phyloP scores from a whole-genome alignment of 2,329 filamentous ascomycete genomes.

The Cordyceps cicadae region DNA sequence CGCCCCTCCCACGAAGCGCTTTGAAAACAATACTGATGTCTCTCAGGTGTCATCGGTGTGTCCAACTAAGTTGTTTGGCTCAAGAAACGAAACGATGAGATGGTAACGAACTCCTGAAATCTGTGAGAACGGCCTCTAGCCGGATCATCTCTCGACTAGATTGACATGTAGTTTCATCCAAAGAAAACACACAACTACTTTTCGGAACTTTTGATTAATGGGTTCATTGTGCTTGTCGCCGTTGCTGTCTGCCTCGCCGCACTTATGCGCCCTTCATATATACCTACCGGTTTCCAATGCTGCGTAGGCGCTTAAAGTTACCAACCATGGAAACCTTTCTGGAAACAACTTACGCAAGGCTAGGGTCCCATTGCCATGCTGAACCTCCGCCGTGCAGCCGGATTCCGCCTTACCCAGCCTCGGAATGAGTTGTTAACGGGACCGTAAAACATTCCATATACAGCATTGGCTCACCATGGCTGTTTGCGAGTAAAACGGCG shows the following conservation, averaged over 20 bases:
- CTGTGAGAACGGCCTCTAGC: neutral
- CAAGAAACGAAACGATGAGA: neutral
- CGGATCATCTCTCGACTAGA: neutral
- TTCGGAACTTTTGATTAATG: neutral
- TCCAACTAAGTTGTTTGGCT: slow-evolving; percentile 45
- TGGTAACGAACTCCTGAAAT: neutral
- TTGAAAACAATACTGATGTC: slow-evolving; percentile 12
- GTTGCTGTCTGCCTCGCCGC: neutral
- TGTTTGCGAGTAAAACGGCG: too few relatives aligned
- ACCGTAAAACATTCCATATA: neutral
- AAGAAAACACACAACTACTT: neutral
- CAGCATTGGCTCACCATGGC: neutral
- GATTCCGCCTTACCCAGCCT: neutral
- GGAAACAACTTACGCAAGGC: neutral
- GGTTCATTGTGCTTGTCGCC: neutral
- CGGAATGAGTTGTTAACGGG: neutral
- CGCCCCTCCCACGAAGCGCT: neutral
- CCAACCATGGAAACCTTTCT: neutral
- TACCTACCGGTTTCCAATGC: too few relatives aligned
- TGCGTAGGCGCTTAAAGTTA: too few relatives aligned
- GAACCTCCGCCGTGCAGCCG: too few relatives aligned
- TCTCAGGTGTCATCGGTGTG: slow-evolving; percentile 77
- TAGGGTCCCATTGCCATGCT: neutral
- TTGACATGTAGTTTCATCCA: neutral
- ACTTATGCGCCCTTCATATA: neutral